Evolutionary conservation across 768 basidiomycete genomes (phyloP).

Genomic region (Lactarius psammicola): DNA sequence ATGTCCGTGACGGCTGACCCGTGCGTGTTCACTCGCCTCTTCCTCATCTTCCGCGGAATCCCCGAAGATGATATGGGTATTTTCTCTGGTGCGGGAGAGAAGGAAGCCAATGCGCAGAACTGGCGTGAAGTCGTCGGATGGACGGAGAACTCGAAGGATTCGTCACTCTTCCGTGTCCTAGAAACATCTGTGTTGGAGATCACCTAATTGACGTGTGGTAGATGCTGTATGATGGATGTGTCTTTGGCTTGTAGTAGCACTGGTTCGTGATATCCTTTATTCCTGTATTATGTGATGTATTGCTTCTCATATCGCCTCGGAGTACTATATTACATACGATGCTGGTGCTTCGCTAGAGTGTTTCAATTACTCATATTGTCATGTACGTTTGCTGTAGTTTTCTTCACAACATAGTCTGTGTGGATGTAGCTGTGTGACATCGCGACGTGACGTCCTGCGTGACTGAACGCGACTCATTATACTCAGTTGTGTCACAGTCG

Average conservation of each 20-base stretch:
- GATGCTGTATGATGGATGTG: constrained; percentile 2
- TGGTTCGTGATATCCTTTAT: constrained; percentile 24
- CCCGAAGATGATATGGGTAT: constrained; percentile 74
- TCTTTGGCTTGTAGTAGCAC: constrained; percentile 13
- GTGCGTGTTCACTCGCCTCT: constrained; percentile 79
- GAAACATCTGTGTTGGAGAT: constrained; percentile 80
- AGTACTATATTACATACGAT: constrained; percentile 17
- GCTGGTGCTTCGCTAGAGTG: constrained; percentile 12
- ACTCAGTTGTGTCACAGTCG: neutral
- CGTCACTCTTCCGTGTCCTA: constrained; percentile 69
- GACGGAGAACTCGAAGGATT: constrained; percentile 78
- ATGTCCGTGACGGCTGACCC: constrained; percentile 80
- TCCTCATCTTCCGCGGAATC: constrained; percentile 83
- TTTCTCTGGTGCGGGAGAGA: constrained; percentile 79
- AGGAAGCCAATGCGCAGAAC: constrained; percentile 77
- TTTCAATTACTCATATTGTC: constrained; percentile 21
- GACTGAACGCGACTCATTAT: constrained; percentile 18
- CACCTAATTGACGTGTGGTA: constrained; percentile 36
- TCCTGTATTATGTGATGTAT: constrained; percentile 26
- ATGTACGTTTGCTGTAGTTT: constrained; percentile 27
- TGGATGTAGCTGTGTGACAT: neutral
- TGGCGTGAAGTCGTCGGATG: constrained; percentile 81
- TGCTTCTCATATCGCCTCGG: neutral
- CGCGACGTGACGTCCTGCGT: constrained; percentile 4
- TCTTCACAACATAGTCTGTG: constrained; percentile 7